Evolutionary conservation across 2,329 filamentous ascomycete genomes (phyloP).

Genomic region (Myriosclerotinia curreyana): DNA sequence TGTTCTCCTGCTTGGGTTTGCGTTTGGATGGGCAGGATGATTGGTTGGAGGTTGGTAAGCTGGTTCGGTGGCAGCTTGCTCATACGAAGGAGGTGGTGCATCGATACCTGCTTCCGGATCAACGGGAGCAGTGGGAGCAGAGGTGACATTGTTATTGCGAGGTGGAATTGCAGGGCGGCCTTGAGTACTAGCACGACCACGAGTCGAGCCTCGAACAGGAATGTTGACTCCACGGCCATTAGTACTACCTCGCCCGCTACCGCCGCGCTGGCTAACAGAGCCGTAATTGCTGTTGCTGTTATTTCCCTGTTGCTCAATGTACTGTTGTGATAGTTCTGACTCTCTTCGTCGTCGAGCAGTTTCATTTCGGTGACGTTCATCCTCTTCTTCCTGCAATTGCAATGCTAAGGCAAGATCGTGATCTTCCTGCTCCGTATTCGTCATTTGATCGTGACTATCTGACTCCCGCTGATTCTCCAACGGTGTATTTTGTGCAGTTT

Average conservation of each 20-base stretch:
- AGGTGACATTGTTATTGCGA: slow-evolving; percentile 12
- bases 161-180: slow-evolving; percentile 23
- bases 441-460: slow-evolving; percentile 24
- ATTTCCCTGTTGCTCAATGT: slow-evolving; percentile 62
- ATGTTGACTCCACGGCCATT: background rate
- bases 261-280: slow-evolving; percentile 34
- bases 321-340: slow-evolving; percentile 65
- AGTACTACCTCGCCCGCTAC: slow-evolving; percentile 24
- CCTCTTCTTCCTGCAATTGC: slow-evolving; percentile 92
- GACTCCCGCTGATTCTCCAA: slow-evolving; percentile 17
- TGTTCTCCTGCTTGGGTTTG: slow-evolving; percentile 26
- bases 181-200: slow-evolving; percentile 20
- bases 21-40: slow-evolving; percentile 44
- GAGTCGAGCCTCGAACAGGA: slow-evolving; percentile 6
- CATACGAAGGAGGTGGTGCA: slow-evolving; percentile 62
- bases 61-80: slow-evolving; percentile 57
- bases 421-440: slow-evolving; percentile 66
- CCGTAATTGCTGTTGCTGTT: slow-evolving; percentile 36
- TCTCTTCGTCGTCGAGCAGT: slow-evolving; percentile 63
- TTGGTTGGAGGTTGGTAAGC: slow-evolving; percentile 51
- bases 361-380: slow-evolving; percentile 65
- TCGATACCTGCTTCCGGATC: slow-evolving; percentile 46
- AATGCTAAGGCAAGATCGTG: slow-evolving; percentile 81
- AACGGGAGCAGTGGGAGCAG: slow-evolving; percentile 23
- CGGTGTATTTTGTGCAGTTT: slow-evolving; percentile 11